Conservation (phyloP, 192 early-diverging fungal species). For the Backusella tarrabulga region DNA sequence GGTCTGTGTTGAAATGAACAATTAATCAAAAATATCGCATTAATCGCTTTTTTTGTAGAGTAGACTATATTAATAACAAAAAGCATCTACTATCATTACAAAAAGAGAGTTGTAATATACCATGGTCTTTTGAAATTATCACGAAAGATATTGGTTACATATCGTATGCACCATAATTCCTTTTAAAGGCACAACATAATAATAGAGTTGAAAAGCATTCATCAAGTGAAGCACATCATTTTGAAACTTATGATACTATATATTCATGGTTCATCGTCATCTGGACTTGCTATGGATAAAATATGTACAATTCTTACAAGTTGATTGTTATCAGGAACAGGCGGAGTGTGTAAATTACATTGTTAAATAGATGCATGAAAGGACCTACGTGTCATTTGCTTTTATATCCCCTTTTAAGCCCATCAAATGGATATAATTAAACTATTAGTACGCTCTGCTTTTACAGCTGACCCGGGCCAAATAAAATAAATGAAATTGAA, state of each 20-base stretch:
- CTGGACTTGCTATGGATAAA: too few relatives aligned
- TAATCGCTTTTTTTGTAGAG: neutral
- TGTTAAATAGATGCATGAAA: neutral
- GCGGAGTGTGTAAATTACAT: neutral
- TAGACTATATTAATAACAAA: neutral
- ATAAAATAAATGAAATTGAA: neutral
- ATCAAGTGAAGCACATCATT: too few relatives aligned
- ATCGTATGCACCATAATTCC: neutral
- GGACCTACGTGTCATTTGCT: neutral
- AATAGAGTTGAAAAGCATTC: too few relatives aligned
- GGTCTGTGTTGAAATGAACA: neutral
- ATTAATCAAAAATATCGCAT: neutral
- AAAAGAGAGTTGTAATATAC: neutral
- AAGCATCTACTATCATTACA: neutral
- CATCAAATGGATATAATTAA: constrained; percentile 56
- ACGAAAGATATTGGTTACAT: neutral
- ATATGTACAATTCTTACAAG: too few relatives aligned
- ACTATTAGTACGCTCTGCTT: constrained; percentile 19
- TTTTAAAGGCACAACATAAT: too few relatives aligned
- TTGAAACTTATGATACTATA: too few relatives aligned
- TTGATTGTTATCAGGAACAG: neutral
- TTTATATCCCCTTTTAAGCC: neutral
- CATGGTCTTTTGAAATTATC: too few relatives aligned
- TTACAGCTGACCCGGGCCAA: constrained; percentile 37
- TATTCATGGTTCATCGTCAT: too few relatives aligned